Evolutionary conservation across 2,329 filamentous ascomycete species (phyloP).

Genomic region (Gyromitra esculenta): DNA sequence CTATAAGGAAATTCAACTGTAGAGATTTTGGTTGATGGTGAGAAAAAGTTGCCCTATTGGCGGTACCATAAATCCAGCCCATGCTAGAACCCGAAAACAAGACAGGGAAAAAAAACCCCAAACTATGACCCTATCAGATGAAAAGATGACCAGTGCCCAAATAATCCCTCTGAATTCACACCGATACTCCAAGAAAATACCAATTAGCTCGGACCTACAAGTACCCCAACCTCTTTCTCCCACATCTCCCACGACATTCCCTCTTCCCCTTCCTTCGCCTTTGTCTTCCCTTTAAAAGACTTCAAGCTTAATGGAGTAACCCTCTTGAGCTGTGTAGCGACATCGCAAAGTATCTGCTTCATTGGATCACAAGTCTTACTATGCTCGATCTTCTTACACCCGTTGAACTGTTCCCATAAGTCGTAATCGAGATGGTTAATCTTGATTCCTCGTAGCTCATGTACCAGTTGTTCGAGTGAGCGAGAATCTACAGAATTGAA

Average conservation of each 20-base stretch:
- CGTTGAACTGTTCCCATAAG: background rate
- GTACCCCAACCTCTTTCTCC: background rate
- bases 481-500: background rate
- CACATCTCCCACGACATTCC: slow-evolving; percentile 13
- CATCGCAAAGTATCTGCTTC: background rate
- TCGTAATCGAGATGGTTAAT: background rate
- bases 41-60: too few species aligned
- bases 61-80: too few species aligned
- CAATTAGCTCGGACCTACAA: background rate
- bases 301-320: background rate
- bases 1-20: too few species aligned
- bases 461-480: slow-evolving; percentile 19
- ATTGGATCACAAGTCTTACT: slow-evolving; percentile 22
- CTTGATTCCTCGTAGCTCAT: background rate
- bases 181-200: background rate
- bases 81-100: background rate
- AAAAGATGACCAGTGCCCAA: background rate
- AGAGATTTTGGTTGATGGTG: too few species aligned
- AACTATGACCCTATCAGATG: background rate
- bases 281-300: slow-evolving; percentile 6
- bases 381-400: slow-evolving; percentile 4
- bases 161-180: background rate
- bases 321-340: background rate
- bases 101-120: background rate
- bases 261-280: background rate